A percentile compares a stretch with the other conserved stretches of the same genome.
These are phyloP conservation scores for Fusarium sp. DNA, from an alignment of 2,329 filamentous ascomycete genomes.

Conservation along the genomic window DNA sequence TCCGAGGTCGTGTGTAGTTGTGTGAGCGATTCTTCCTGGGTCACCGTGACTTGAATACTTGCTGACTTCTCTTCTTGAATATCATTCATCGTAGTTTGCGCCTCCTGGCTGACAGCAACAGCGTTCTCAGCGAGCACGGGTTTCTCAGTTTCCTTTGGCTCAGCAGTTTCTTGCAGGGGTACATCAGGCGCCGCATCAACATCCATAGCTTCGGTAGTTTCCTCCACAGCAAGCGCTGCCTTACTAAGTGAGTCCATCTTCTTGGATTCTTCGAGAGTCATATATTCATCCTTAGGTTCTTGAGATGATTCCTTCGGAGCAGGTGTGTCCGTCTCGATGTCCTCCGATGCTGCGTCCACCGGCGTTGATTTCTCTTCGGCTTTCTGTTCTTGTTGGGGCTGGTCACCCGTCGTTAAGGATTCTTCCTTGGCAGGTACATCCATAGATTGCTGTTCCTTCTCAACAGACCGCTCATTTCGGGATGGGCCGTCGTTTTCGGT, in stretches of 20 bases:
- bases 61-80: neutral
- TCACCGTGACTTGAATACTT: constrained; percentile 1
- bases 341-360: constrained; percentile 5
- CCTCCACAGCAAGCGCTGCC: neutral
- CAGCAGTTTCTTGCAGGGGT: neutral
- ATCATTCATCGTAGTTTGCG: constrained; percentile 14
- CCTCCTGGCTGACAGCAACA: constrained; percentile 16
- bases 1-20: constrained; percentile 14
- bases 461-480: neutral
- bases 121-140: constrained; percentile 23
- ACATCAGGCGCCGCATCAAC: constrained; percentile 27
- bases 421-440: neutral
- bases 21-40: constrained; percentile 12
- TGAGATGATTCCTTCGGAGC: constrained; percentile 2
- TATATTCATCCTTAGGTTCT: neutral
- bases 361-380: neutral
- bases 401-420: neutral
- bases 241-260: neutral
- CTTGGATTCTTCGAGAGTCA: neutral
- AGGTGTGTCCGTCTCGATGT: constrained; percentile 17
- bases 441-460: constrained; percentile 9
- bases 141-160: constrained; percentile 5
- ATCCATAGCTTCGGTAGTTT: constrained; percentile 38
- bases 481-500: neutral
- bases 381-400: neutral